These are phyloP conservation scores for Penicillium lividum DNA, from an alignment of 495 filamentous ascomycete species.

Conservation along the genomic window DNA sequence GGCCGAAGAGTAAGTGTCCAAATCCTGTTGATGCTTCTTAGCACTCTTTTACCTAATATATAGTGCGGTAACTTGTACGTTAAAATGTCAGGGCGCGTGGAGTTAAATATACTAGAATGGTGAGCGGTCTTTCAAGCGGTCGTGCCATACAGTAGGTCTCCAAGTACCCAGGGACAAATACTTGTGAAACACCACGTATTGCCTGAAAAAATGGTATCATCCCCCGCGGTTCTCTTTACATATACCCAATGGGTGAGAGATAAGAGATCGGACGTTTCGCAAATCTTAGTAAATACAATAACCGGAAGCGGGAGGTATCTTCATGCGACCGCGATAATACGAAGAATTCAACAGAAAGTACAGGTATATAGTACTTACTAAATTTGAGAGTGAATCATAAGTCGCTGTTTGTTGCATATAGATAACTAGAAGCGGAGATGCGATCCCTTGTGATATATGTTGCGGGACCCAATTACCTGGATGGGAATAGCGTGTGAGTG, in stretches of 20 bases:
- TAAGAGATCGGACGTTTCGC: not conserved
- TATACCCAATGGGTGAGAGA: not conserved
- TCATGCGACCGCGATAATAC: not conserved
- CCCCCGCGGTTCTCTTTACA: too few species aligned
- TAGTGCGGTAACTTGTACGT: too few species aligned
- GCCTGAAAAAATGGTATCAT: too few species aligned
- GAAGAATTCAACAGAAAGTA: not conserved
- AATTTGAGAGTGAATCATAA: not conserved
- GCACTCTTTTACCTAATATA: too few species aligned
- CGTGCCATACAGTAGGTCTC: too few species aligned
- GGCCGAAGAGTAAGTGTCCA: too few species aligned
- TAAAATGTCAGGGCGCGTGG: too few species aligned
- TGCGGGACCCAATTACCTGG: slow-evolving; percentile 11
- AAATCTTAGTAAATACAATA: not conserved
- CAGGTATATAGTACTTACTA: not conserved
- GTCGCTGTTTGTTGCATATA: not conserved
- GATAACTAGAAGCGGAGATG: slow-evolving; percentile 9
- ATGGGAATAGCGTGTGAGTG: slow-evolving; percentile 8
- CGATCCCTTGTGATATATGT: slow-evolving; percentile 9
- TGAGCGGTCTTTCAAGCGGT: too few species aligned
- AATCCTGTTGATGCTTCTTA: too few species aligned
- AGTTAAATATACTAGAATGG: too few species aligned
- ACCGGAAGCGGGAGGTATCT: not conserved
- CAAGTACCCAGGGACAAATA: too few species aligned
- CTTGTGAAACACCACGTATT: too few species aligned